Evolutionary conservation across 805 yeast species (phyloP).

Genomic region (Wickerhamomyces xylosicus): DNA sequence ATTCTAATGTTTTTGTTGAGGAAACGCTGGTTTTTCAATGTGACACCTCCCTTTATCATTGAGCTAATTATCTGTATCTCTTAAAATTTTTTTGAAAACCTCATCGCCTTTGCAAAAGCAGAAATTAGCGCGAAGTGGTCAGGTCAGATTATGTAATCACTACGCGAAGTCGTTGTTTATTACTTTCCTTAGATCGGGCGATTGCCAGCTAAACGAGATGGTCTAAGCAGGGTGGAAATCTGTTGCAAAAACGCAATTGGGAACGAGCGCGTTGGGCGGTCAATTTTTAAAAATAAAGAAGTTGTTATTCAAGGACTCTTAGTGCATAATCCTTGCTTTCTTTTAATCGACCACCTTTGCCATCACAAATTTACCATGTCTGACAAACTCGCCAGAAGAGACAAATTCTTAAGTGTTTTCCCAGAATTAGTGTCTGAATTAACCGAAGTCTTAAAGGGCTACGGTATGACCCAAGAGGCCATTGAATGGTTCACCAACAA

Average conservation of each 20-base stretch:
- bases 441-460: constrained; percentile 43
- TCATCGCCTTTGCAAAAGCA: not conserved
- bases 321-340: not conserved
- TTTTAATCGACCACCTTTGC: not conserved
- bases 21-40: not conserved
- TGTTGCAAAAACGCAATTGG: too few relatives aligned
- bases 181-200: not conserved
- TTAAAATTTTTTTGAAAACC: not conserved
- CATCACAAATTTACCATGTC: constrained; percentile 9
- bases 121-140: not conserved
- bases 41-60: not conserved
- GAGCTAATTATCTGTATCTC: not conserved
- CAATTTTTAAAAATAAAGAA: not conserved
- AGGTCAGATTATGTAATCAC: not conserved
- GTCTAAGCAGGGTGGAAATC: too few relatives aligned
- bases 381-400: constrained; percentile 26
- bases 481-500: constrained; percentile 70
- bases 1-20: not conserved
- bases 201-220: too few relatives aligned
- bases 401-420: constrained; percentile 56
- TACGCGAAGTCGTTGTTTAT: not conserved
- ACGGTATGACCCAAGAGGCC: constrained; percentile 83
- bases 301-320: too few relatives aligned
- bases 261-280: too few relatives aligned
- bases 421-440: constrained; percentile 74